Conservation (phyloP, 305 asterid genomes). For the Salvia sclarea region DNA sequence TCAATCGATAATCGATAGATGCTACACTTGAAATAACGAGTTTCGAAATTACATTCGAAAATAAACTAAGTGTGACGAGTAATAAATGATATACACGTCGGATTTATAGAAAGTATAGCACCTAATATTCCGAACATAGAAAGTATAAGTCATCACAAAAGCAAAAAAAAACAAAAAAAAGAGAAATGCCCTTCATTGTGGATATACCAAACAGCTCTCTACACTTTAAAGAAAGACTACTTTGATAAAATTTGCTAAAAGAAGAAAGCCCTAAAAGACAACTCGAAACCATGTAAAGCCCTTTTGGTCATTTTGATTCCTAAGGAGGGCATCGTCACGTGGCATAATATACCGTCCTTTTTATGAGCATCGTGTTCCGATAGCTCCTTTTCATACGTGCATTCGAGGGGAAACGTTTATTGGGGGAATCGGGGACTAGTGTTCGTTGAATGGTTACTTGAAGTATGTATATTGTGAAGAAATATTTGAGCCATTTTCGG, state of each 20-base stretch:
- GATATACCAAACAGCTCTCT: slow-evolving; percentile 20
- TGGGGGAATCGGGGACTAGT: background rate
- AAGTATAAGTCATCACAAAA: background rate
- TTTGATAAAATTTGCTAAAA: slow-evolving; percentile 24
- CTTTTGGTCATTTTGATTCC: slow-evolving; percentile 32
- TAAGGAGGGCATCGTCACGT: slow-evolving; percentile 32
- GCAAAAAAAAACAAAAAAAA: background rate
- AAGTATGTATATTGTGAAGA: no score
- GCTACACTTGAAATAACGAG: background rate
- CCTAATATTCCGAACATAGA: background rate
- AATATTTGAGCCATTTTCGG: background rate
- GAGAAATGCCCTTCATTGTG: background rate
- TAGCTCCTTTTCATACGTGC: background rate
- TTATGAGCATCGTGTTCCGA: background rate
- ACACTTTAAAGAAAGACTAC: slow-evolving; percentile 14
- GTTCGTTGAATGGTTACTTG: background rate
- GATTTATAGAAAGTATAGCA: background rate
- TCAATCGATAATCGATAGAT: no score
- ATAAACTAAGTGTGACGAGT: background rate
- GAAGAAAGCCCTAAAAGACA: slow-evolving; percentile 34
- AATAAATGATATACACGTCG: background rate
- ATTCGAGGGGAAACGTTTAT: background rate
- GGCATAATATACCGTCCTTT: slow-evolving; percentile 14
- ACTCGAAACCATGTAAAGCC: slow-evolving; percentile 14
- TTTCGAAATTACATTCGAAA: background rate